Percentiles rank a stretch among this genome's conserved stretches.
Conservation (phyloP, 2,329 filamentous ascomycete genomes). For the Alternaria sp. region DNA sequence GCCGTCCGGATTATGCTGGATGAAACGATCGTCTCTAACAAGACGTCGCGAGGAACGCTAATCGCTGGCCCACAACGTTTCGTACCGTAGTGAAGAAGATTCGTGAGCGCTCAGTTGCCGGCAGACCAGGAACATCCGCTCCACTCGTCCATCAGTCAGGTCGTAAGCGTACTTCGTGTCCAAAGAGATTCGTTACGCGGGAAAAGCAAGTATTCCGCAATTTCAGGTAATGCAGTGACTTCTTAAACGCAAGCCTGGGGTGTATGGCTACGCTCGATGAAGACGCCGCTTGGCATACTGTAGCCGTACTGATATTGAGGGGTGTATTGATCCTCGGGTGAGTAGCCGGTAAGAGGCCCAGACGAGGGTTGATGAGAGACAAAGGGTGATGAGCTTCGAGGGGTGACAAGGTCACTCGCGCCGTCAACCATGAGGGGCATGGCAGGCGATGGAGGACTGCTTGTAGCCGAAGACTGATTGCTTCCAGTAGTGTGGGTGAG, state of each 20-base stretch:
- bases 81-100: slow-evolving; percentile 41
- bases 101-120: slow-evolving; percentile 46
- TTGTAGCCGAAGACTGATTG: slow-evolving; percentile 47
- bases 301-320: slow-evolving; percentile 56
- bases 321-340: slow-evolving; percentile 51
- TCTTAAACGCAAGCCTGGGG: slow-evolving; percentile 53
- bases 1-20: slow-evolving; percentile 43
- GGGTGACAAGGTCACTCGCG: slow-evolving; percentile 45
- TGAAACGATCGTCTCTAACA: slow-evolving; percentile 24
- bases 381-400: slow-evolving; percentile 47
- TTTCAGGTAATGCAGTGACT: slow-evolving; percentile 18
- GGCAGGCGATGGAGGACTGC: slow-evolving; percentile 48
- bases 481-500: slow-evolving; percentile 38
- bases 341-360: slow-evolving; percentile 52
- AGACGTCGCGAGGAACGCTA: slow-evolving; percentile 27
- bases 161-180: slow-evolving; percentile 49
- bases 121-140: slow-evolving; percentile 41
- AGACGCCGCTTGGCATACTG: slow-evolving; percentile 54
- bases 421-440: slow-evolving; percentile 51
- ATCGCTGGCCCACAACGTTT: slow-evolving; percentile 38
- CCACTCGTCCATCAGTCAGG: slow-evolving; percentile 46
- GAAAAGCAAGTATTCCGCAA: slow-evolving; percentile 7
- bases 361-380: slow-evolving; percentile 54
- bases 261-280: slow-evolving; percentile 56
- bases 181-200: slow-evolving; percentile 49